A percentile compares a stretch with the other conserved stretches of the same genome.
Conservation (phyloP, 805 yeast genomes). For the Cephaloascus albidus region DNA sequence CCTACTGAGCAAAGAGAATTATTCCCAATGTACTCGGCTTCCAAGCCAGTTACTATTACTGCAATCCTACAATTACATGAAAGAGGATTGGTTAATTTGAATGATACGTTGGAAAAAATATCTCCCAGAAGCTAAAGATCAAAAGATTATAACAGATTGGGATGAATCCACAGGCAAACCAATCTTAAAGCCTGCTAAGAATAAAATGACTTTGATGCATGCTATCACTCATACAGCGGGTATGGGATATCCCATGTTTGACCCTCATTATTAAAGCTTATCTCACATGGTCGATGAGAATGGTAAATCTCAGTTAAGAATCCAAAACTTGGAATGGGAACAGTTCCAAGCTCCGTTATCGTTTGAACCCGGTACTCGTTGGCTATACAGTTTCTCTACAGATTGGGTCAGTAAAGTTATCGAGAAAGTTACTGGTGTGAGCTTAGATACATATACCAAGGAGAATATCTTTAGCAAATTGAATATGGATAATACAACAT, state of each 20-base stretch:
- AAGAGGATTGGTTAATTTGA: conserved; percentile 17
- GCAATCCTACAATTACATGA: conserved; percentile 22
- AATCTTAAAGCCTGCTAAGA: conserved; percentile 12
- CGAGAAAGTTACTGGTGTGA: conserved; percentile 16
- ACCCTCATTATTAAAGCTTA: conserved; percentile 5
- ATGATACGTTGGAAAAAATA: conserved; percentile 17
- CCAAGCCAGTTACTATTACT: conserved; percentile 18
- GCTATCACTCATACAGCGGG: conserved; percentile 29
- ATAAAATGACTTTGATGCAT: conserved; percentile 20
- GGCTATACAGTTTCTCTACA: conserved; percentile 22
- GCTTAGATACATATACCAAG: conserved; percentile 15
- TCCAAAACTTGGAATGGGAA: conserved; percentile 2
- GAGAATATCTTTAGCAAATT: conserved; percentile 18
- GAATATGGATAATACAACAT: conserved; percentile 14
- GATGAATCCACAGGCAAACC: conserved; percentile 13
- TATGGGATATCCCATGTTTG: conserved; percentile 15
- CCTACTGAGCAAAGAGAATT: neutral
- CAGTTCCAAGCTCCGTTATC: conserved; percentile 14
- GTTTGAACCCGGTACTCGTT: conserved; percentile 25
- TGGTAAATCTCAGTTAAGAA: neutral
- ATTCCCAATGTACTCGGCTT: conserved; percentile 19
- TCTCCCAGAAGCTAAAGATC: conserved; percentile 16
- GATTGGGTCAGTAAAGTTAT: conserved; percentile 27
- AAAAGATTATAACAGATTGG: conserved; percentile 12
- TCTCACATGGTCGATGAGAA: neutral